These are phyloP conservation scores for Vaccinium corymbosum DNA, from an alignment of 148 eudicot genomes.

Conservation along the genomic window DNA sequence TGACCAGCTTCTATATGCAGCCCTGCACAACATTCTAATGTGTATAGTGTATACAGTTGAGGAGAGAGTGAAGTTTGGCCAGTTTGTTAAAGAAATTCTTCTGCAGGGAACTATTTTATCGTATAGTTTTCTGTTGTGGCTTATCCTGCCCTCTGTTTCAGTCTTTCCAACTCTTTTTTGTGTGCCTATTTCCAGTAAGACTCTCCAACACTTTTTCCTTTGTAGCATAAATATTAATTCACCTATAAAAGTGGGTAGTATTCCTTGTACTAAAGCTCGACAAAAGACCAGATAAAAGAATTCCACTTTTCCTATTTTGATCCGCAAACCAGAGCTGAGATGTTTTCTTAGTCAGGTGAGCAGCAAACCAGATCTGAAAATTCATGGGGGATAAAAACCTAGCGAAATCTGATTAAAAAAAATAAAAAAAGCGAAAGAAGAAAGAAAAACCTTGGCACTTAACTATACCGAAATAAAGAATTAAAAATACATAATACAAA, in stretches of 20 bases:
- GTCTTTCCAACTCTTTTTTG: background rate
- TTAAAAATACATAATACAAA: background rate
- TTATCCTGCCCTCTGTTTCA: background rate
- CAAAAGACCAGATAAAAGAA: background rate
- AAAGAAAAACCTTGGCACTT: no score
- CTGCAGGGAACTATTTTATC: background rate
- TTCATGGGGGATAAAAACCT: no score
- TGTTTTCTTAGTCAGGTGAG: background rate
- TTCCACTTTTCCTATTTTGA: background rate
- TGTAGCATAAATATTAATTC: background rate
- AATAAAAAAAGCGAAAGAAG: background rate
- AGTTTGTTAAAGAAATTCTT: background rate
- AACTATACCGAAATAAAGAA: background rate
- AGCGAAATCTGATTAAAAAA: no score
- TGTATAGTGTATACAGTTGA: background rate
- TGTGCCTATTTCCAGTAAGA: background rate
- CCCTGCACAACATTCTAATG: background rate
- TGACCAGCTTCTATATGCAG: background rate
- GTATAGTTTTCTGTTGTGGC: background rate
- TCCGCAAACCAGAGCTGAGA: background rate
- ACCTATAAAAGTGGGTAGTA: background rate
- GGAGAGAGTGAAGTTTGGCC: background rate
- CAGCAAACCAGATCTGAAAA: background rate
- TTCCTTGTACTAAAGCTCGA: background rate
- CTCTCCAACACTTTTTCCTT: background rate